Conservation (phyloP, 169 alveolate species). For the Theileria equi region DNA sequence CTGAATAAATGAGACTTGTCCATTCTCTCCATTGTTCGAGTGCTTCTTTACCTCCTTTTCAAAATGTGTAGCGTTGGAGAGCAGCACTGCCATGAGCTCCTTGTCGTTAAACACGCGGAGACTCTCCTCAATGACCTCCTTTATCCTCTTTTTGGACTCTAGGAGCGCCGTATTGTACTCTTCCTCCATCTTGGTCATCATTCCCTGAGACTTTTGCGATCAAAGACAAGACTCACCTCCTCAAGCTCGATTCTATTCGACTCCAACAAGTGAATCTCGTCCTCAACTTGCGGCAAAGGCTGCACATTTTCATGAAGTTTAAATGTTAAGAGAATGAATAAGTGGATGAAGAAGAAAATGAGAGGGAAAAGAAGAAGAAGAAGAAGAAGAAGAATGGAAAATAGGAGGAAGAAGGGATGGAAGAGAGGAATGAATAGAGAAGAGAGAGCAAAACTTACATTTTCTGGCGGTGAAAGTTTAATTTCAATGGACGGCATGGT, state of each 20-base stretch:
- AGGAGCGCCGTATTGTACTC: conserved; percentile 44
- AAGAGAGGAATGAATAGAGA: background rate
- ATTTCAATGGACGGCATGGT: conserved; percentile 77
- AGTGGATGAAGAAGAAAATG: too few species aligned
- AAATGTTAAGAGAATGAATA: too few species aligned
- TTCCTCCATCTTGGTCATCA: conserved; percentile 63
- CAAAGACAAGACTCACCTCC: conserved; percentile 42
- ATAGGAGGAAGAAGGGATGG: background rate
- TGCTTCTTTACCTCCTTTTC: conserved; percentile 1
- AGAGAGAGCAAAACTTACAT: conserved; percentile 51
- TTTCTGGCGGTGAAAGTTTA: conserved; percentile 75
- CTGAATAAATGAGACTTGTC: conserved; percentile 41
- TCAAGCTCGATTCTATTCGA: conserved; percentile 68
- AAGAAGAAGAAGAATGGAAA: background rate
- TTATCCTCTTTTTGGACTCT: conserved; percentile 44
- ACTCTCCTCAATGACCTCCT: conserved; percentile 33
- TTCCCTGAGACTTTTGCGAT: conserved; percentile 20
- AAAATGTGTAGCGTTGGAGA: conserved; percentile 24
- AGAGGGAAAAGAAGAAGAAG: too few species aligned
- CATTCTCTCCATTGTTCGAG: background rate
- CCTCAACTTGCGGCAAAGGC: conserved; percentile 78
- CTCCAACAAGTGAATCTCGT: conserved; percentile 64
- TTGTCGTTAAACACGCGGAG: conserved; percentile 24
- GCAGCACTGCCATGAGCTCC: conserved; percentile 18
- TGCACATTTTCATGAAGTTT: conserved; percentile 3